Evolutionary conservation across 2,329 filamentous ascomycete genomes (phyloP).

Genomic region (Pseudocercospora fijiensis): DNA sequence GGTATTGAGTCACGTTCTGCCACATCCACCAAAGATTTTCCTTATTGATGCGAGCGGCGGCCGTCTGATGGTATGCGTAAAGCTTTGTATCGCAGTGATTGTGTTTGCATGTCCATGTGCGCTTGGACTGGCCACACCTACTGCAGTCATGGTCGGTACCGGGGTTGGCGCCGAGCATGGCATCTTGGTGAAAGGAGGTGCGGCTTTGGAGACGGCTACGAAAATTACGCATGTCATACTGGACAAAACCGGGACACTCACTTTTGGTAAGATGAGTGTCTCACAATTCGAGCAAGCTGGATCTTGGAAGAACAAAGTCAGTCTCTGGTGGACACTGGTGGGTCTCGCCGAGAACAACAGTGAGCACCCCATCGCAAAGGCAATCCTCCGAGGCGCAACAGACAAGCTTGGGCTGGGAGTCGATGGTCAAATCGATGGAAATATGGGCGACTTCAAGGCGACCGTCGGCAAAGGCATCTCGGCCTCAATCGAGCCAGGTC

Average conservation of each 20-base stretch:
- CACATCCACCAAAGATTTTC: slow-evolving; percentile 86
- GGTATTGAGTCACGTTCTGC: slow-evolving; percentile 82
- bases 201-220: slow-evolving; percentile 84
- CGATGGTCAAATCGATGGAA: slow-evolving; percentile 77
- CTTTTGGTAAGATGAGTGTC: slow-evolving; percentile 92
- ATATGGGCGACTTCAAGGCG: slow-evolving; percentile 79
- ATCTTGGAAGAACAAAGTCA: slow-evolving; percentile 68
- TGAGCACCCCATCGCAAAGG: slow-evolving; percentile 93
- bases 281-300: slow-evolving; percentile 66
- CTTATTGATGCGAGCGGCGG: slow-evolving; percentile 76
- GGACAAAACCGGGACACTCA: slow-evolving; percentile 95
- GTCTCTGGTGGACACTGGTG: slow-evolving; percentile 92
- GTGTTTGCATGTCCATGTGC: slow-evolving; percentile 98
- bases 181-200: slow-evolving; percentile 96
- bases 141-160: slow-evolving; percentile 98
- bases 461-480: slow-evolving; percentile 81
- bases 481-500: slow-evolving; percentile 75
- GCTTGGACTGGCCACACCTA: slow-evolving; percentile 91
- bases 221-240: slow-evolving; percentile 87
- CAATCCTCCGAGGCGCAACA: slow-evolving; percentile 74
- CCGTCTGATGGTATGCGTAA: slow-evolving; percentile 92
- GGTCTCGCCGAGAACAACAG: slow-evolving; percentile 94
- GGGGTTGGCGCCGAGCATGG: slow-evolving; percentile 92
- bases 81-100: slow-evolving; percentile 97
- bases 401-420: slow-evolving; percentile 68